Percentiles rank a stretch among this genome's conserved stretches.
Evolutionary conservation across 1,284 basidiomycete genomes (phyloP).

Genomic region (Irpex lacteus): DNA sequence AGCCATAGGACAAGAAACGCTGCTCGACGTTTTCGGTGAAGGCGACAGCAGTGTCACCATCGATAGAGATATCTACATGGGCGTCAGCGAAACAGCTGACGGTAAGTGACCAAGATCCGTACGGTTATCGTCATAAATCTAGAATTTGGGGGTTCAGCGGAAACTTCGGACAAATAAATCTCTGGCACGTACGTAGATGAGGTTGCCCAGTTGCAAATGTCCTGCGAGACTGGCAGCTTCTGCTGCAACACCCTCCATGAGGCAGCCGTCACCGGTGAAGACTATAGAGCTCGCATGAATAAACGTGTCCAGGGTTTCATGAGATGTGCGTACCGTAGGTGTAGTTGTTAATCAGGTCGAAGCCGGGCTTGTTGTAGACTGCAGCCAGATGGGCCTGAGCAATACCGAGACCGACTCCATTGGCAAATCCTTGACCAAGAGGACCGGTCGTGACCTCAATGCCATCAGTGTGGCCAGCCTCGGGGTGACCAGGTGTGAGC

Average conservation of each 20-base stretch:
- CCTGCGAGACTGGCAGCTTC: constrained; percentile 93
- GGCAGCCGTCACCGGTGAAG: constrained; percentile 92
- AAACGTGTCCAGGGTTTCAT: constrained; percentile 5
- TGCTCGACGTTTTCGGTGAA: constrained; percentile 94
- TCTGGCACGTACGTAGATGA: constrained; percentile 70
- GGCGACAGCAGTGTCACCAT: constrained; percentile 87
- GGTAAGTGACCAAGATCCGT: constrained; percentile 25
- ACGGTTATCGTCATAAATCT: constrained; percentile 93
- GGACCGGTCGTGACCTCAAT: constrained; percentile 97
- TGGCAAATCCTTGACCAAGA: constrained; percentile 92
- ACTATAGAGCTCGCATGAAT: constrained; percentile 38
- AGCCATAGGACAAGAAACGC: constrained; percentile 89
- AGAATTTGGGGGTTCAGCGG: constrained; percentile 7
- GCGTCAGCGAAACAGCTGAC: constrained; percentile 5
- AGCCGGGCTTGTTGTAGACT: constrained; percentile 86
- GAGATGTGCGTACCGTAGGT: constrained; percentile 67
- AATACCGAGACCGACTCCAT: constrained; percentile 91
- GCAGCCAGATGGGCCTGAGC: constrained; percentile 89
- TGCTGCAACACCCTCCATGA: constrained; percentile 92
- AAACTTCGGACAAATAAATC: constrained; percentile 8
- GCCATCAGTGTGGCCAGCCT: constrained; percentile 86
- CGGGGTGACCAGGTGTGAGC: constrained; percentile 90
- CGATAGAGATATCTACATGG: constrained; percentile 85
- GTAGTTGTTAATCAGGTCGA: constrained; percentile 85
- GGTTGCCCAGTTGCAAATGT: constrained; percentile 90